Evolutionary conservation across 768 basidiomycete species (phyloP).

Genomic region (Lactifluus hygrophoroides): DNA sequence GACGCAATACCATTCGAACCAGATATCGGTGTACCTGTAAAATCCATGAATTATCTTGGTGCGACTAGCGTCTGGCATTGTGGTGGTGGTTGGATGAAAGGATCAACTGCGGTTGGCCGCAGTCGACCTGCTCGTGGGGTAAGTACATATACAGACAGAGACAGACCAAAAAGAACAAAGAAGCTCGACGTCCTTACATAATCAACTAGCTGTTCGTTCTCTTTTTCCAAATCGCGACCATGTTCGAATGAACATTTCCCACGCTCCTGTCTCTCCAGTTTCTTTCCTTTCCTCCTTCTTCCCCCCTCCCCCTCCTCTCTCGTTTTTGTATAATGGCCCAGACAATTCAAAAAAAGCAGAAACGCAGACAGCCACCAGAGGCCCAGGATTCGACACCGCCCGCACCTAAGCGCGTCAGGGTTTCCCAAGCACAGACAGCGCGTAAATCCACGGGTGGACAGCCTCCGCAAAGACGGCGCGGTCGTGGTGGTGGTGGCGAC

Average conservation of each 20-base stretch:
- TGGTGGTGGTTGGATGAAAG: conserved; percentile 5
- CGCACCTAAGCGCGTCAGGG: conserved; percentile 40
- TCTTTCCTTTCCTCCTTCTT: neutral
- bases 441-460: conserved; percentile 72
- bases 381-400: conserved; percentile 34
- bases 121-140: neutral
- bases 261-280: conserved; percentile 16
- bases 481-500: neutral
- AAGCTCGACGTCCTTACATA: neutral
- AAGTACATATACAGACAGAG: neutral
- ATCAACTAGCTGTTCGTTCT: conserved; percentile 10
- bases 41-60: conserved; percentile 43
- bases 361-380: conserved; percentile 25
- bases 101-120: neutral
- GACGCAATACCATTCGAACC: conserved; percentile 64
- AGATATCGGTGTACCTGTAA: conserved; percentile 80
- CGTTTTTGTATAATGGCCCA: conserved; percentile 50
- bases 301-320: neutral
- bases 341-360: conserved; percentile 54
- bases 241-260: conserved; percentile 18
- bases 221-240: conserved; percentile 14
- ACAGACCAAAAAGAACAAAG: neutral
- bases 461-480: neutral
- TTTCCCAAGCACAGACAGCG: conserved; percentile 43
- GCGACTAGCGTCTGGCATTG: conserved; percentile 32